Percentiles rank a stretch among this genome's conserved stretches.
These are phyloP conservation scores for Geosmithia morbida DNA, from an alignment of 2,329 filamentous ascomycete genomes.

Conservation along the genomic window DNA sequence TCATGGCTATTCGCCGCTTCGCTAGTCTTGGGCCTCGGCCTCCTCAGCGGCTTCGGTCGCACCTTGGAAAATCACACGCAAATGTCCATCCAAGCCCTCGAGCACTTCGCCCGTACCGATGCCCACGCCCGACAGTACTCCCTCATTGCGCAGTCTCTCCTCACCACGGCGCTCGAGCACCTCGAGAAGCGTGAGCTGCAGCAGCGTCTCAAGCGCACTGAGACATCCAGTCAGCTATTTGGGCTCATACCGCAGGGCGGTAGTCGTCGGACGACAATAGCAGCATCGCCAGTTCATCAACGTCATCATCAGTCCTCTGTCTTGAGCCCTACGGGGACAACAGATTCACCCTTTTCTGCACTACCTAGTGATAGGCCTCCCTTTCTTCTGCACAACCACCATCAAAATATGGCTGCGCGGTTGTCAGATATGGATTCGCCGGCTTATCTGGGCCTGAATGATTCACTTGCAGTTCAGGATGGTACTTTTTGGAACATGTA, in stretches of 20 bases:
- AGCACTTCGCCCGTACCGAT: slow-evolving; percentile 33
- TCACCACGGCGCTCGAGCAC: slow-evolving; percentile 28
- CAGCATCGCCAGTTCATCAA: neutral
- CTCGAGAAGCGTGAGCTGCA: slow-evolving; percentile 31
- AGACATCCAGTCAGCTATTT: slow-evolving; percentile 36
- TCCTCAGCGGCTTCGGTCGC: slow-evolving; percentile 35
- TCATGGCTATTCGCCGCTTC: slow-evolving; percentile 40
- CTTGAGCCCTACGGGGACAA: neutral
- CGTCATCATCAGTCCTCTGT: neutral
- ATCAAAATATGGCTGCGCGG: slow-evolving; percentile 6
- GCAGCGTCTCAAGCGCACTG: slow-evolving; percentile 29
- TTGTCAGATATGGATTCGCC: slow-evolving; percentile 21
- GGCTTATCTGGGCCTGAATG: slow-evolving; percentile 18
- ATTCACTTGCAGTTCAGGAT: slow-evolving; percentile 24
- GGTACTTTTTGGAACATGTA: slow-evolving; percentile 21
- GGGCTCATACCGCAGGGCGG: slow-evolving; percentile 25
- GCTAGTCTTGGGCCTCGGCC: slow-evolving; percentile 34
- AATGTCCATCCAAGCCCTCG: slow-evolving; percentile 30
- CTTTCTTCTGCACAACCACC: slow-evolving; percentile 8
- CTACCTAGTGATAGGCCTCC: slow-evolving; percentile 12
- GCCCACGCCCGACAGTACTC: slow-evolving; percentile 37
- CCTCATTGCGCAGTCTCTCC: slow-evolving; percentile 34
- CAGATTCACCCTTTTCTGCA: neutral
- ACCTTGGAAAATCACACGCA: slow-evolving; percentile 34
- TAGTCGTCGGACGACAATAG: neutral